phyloP scores from a whole-genome alignment of 2,329 filamentous ascomycete species.

The Pseudocercospora macadamiae region DNA sequence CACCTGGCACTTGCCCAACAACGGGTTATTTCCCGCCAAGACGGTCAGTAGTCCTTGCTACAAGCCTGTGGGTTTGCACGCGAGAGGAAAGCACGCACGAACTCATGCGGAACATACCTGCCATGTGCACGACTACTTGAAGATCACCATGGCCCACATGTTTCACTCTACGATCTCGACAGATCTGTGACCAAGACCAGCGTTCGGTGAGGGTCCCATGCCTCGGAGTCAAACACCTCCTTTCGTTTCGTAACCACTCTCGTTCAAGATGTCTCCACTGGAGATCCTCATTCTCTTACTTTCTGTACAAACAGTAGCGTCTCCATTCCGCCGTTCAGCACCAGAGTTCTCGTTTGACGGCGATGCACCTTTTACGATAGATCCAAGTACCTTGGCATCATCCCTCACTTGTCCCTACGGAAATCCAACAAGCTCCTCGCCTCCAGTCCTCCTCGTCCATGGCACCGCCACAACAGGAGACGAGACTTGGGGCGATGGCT shows the following conservation, averaged over 20 bases:
- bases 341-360: slow-evolving; percentile 30
- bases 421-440: slow-evolving; percentile 27
- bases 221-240: background rate
- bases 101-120: background rate
- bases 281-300: slow-evolving; percentile 15
- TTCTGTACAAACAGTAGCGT: slow-evolving; percentile 16
- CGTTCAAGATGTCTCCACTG: slow-evolving; percentile 20
- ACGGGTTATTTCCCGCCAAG: background rate
- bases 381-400: slow-evolving; percentile 26
- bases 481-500: slow-evolving; percentile 35
- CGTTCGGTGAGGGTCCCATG: background rate
- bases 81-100: background rate
- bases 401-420: slow-evolving; percentile 37
- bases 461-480: slow-evolving; percentile 35
- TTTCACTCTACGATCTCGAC: background rate
- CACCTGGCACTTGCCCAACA: background rate
- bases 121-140: background rate
- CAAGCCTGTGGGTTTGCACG: background rate
- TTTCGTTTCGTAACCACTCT: slow-evolving; percentile 1
- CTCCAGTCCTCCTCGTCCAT: slow-evolving; percentile 37
- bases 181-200: background rate
- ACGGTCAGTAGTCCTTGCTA: no score
- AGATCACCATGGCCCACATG: background rate
- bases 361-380: slow-evolving; percentile 36
- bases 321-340: slow-evolving; percentile 24